These are phyloP conservation scores for Alternaria viburni DNA, from an alignment of 2,329 filamentous ascomycete species.

Conservation along the genomic window DNA sequence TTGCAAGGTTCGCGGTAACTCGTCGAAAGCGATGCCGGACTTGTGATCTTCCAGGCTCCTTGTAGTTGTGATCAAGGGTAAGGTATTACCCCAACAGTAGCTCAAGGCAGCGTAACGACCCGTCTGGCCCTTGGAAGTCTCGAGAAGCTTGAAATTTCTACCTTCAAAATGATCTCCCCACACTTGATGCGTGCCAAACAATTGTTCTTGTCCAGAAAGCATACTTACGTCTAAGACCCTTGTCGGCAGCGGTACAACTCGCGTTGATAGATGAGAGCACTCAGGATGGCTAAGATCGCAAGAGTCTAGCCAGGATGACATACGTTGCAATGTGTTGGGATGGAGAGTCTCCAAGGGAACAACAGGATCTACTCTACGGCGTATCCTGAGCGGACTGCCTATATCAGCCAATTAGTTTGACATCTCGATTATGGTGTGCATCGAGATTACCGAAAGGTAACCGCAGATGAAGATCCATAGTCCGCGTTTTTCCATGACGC, in stretches of 20 bases:
- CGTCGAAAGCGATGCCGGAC: fast-evolving
- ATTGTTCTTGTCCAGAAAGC: background rate
- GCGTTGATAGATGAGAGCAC: fast-evolving
- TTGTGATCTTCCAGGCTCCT: fast-evolving
- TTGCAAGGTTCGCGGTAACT: background rate
- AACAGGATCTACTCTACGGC: too few relatives aligned
- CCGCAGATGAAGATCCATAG: too few relatives aligned
- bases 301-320: background rate
- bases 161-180: background rate
- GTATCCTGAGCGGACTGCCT: too few relatives aligned
- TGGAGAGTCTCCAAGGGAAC: background rate
- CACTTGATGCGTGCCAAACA: fast-evolving
- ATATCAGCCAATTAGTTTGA: too few relatives aligned
- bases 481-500: too few relatives aligned
- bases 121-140: background rate
- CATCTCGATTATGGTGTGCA: too few relatives aligned
- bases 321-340: background rate
- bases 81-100: background rate
- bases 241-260: fast-evolving
- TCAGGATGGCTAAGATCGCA: fast-evolving
- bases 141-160: fast-evolving
- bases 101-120: background rate
- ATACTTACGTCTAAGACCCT: background rate
- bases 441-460: too few relatives aligned
- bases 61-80: background rate